Evolutionary conservation across 768 basidiomycete genomes (phyloP), one percentile per base, ranked within the genome.

Genomic region (Neoboletus magnificus): DNA sequence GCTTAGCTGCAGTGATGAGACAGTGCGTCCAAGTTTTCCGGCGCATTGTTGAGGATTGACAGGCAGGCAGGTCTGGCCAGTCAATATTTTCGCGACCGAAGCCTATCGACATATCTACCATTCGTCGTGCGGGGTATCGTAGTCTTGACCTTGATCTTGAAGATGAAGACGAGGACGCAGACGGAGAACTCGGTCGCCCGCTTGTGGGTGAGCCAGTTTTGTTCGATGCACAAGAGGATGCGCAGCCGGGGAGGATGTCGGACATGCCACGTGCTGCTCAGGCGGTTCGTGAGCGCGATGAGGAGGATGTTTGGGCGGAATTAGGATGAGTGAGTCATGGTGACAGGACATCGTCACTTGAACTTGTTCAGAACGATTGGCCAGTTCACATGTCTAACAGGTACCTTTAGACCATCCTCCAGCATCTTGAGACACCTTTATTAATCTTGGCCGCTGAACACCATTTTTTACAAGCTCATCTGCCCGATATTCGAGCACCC

Each of bases 1-100:
- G 95, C 25, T 78, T 99, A 18, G 96, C 94, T 18, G 82, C 91
- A 22, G 93, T 98, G 48, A 89, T 98, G 83, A 81, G 95, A 73
- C 91, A 94, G 93, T 96, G 68, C 61, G 91, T 76, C 55, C 66
- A 13, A 40, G 10, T 51, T 57, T 44, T 27, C 18, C 44, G 22
- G 48, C 52, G 23, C 33, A 23, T 37, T 55, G 18, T 47, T 18
- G 50, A 5, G 43, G 39, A 43, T 53, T 62, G 53, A 62, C 55
- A 27, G 55, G 47, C 9, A 56, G 13, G 15, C 45, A 93, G 91
- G 73, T 93, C 91, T 41, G 91, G 91, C 0, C 90, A 91, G 65
- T 92, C 90, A 4, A 92, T 93, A 70, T 93, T 93, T 71, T 83
- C 91, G 30, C 82, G 84, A 54, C 91, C 91, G 18, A 93, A 86